A percentile compares a stretch with the other conserved stretches of the same genome.
Evolutionary conservation across 768 basidiomycete species (phyloP).

Genomic region (Lactarius sp.): DNA sequence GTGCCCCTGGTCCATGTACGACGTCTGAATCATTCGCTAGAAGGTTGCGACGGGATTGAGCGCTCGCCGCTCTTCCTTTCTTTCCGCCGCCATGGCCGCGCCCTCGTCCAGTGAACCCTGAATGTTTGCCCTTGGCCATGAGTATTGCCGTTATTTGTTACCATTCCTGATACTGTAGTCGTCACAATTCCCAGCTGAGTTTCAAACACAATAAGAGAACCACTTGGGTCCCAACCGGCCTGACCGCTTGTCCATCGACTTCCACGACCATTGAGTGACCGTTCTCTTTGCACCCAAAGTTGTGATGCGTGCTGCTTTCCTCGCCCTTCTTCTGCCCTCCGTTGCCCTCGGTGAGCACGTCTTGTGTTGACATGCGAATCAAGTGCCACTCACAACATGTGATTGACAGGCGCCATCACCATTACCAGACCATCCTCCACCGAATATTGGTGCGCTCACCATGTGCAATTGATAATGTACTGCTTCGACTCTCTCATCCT

Average conservation of each 20-base stretch:
- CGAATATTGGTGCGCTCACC: slow-evolving; percentile 32
- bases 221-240: background rate
- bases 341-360: slow-evolving; percentile 27
- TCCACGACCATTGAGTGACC: background rate
- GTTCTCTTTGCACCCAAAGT: background rate
- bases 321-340: slow-evolving; percentile 30
- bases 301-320: slow-evolving; percentile 31
- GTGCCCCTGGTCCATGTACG: slow-evolving; percentile 10
- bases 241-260: background rate
- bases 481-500: background rate
- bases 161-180: background rate
- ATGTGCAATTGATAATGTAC: background rate
- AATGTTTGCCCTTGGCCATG: slow-evolving; percentile 17
- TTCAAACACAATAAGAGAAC: slow-evolving; percentile 8
- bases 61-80: background rate
- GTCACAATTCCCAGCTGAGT: slow-evolving; percentile 10
- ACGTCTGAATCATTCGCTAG: slow-evolving; percentile 36
- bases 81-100: background rate
- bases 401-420: slow-evolving; percentile 29
- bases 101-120: background rate
- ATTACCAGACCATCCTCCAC: slow-evolving; percentile 32
- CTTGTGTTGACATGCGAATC: background rate
- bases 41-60: slow-evolving; percentile 12
- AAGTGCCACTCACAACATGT: background rate
- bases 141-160: background rate